phyloP scores from a whole-genome alignment of 2,329 filamentous ascomycete genomes.

The Dendryphion nanum region DNA sequence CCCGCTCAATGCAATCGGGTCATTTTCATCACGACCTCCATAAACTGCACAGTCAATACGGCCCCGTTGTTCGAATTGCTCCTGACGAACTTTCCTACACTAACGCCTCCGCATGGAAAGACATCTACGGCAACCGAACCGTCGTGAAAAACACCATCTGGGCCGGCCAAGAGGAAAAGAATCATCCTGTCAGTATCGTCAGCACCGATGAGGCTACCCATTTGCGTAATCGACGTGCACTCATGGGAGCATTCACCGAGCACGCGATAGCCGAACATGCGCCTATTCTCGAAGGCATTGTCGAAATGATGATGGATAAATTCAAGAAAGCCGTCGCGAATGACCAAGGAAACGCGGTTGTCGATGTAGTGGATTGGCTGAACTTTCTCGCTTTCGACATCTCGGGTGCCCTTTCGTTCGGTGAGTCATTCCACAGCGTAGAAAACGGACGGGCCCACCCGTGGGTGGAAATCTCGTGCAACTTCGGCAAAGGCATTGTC shows the following conservation, averaged over 20 bases:
- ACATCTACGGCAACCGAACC: slow-evolving; percentile 35
- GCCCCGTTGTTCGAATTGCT: slow-evolving; percentile 47
- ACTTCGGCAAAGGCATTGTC: slow-evolving; percentile 23
- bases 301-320: slow-evolving; percentile 35
- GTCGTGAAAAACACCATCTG: slow-evolving; percentile 12
- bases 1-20: slow-evolving; percentile 20
- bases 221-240: slow-evolving; percentile 25
- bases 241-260: slow-evolving; percentile 46
- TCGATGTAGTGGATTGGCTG: slow-evolving; percentile 4
- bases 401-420: slow-evolving; percentile 49
- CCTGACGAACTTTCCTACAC: slow-evolving; percentile 51
- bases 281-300: slow-evolving; percentile 32
- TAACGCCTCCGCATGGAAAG: slow-evolving; percentile 40
- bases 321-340: slow-evolving; percentile 19
- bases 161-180: slow-evolving; percentile 8
- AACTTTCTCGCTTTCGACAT: slow-evolving; percentile 7
- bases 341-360: slow-evolving; percentile 6
- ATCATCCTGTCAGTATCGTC: slow-evolving; percentile 10
- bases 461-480: slow-evolving; percentile 22
- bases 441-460: slow-evolving; percentile 25
- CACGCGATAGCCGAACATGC: slow-evolving; percentile 42
- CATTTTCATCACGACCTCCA: slow-evolving; percentile 7
- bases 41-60: slow-evolving; percentile 23
- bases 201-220: slow-evolving; percentile 16
- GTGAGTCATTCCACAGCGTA: slow-evolving; percentile 42